These are phyloP conservation scores for Talaromyces sp. DNA, from an alignment of 2,329 filamentous ascomycete genomes.

Conservation along the genomic window DNA sequence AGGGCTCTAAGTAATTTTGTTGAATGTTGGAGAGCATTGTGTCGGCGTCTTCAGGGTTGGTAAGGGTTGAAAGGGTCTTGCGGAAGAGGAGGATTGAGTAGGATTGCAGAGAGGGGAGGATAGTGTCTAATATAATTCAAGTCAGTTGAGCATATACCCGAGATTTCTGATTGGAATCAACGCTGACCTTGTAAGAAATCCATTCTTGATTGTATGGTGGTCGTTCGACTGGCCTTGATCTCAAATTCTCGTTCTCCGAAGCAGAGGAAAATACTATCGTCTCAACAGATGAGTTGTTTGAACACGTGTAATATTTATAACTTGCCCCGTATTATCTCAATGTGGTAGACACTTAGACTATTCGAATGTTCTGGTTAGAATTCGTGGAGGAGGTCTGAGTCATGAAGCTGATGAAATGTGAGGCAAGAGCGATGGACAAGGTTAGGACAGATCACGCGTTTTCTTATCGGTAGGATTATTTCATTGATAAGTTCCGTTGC, in stretches of 20 bases:
- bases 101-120: constrained; percentile 21
- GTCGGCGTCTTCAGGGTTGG: constrained; percentile 22
- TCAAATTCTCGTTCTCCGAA: not conserved
- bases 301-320: not conserved
- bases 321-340: not conserved
- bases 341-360: not conserved
- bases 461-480: constrained; percentile 5
- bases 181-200: constrained; percentile 20
- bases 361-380: not conserved
- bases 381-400: not conserved
- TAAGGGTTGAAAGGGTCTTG: constrained; percentile 10
- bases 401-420: not conserved
- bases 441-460: constrained; percentile 10
- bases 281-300: not conserved
- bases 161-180: not conserved
- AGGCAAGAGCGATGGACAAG: not conserved
- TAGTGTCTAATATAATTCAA: constrained; percentile 20
- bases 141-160: not conserved
- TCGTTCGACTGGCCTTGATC: not conserved
- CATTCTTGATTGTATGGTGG: not conserved
- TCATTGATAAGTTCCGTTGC: constrained; percentile 1
- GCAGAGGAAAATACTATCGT: not conserved
- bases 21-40: constrained; percentile 25
- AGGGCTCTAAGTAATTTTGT: constrained; percentile 47
- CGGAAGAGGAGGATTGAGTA: constrained; percentile 19